phyloP scores from a whole-genome alignment of 2,329 filamentous ascomycete genomes.

The Hypoxylon sp. region DNA sequence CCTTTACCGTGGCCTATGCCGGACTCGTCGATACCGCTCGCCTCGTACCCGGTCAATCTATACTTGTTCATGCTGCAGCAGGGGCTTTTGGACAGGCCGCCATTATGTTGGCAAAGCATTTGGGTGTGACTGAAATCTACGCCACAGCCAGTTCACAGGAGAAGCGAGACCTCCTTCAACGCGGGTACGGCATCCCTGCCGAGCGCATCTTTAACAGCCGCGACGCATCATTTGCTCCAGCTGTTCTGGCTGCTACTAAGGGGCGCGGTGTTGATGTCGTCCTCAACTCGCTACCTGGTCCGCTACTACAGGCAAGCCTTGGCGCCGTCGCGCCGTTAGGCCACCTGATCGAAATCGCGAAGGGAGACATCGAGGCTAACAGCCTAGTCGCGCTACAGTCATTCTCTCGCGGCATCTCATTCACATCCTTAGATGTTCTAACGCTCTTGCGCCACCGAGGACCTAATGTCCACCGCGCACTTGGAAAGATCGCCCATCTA shows the following conservation, averaged over 20 bases:
- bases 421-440: conserved; percentile 3
- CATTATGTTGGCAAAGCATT: conserved; percentile 23
- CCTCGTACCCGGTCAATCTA: conserved; percentile 7
- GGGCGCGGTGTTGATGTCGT: conserved; percentile 34
- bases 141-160: conserved; percentile 21
- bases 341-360: conserved; percentile 34
- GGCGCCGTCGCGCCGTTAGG: conserved; percentile 23
- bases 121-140: conserved; percentile 24
- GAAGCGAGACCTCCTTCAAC: conserved; percentile 22
- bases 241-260: conserved; percentile 11
- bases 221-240: conserved; percentile 23
- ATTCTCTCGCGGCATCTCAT: conserved; percentile 7
- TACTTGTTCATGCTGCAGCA: conserved; percentile 16
- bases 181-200: conserved; percentile 18
- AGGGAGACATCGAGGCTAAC: conserved; percentile 22
- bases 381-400: conserved; percentile 17
- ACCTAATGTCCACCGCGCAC: not conserved
- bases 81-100: conserved; percentile 18
- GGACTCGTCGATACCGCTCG: conserved; percentile 14
- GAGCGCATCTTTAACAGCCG: conserved; percentile 34
- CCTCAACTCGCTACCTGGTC: conserved; percentile 33
- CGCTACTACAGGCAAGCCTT: conserved; percentile 20
- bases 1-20: conserved; percentile 17
- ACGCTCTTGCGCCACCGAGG: not conserved
- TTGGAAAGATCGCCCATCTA: conserved; percentile 12